These are phyloP conservation scores for Fagopyrum esculentum DNA, from an alignment of 148 eudicot genomes.

Conservation along the genomic window DNA sequence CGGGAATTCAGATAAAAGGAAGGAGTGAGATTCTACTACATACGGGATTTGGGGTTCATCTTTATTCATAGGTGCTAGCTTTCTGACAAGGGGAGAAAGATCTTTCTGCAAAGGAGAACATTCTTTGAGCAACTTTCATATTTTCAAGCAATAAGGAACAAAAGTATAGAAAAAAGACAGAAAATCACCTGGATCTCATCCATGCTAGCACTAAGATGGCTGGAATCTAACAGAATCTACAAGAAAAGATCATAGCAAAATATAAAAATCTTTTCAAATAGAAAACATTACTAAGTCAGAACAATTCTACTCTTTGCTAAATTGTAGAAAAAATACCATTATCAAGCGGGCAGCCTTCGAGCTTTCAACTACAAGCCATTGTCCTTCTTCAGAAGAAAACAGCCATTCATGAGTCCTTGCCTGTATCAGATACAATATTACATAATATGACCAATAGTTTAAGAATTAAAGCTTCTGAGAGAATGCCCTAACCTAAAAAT, in stretches of 20 bases:
- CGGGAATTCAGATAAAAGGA: conserved; percentile 1
- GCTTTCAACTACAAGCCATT: conserved; percentile 88
- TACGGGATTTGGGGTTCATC: conserved; percentile 84
- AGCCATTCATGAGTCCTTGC: conserved; percentile 85
- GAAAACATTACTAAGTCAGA: not conserved
- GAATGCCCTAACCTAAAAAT: not conserved
- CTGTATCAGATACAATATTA: conserved; percentile 25
- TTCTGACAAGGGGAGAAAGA: conserved; percentile 84
- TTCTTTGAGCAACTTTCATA: not conserved
- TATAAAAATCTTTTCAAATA: not conserved
- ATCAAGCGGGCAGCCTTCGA: conserved; percentile 85
- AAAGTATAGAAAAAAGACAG: conserved; percentile 6
- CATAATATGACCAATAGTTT: not conserved
- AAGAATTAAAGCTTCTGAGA: not conserved
- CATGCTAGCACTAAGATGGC: conserved; percentile 55
- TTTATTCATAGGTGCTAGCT: conserved; percentile 51
- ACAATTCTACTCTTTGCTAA: not conserved
- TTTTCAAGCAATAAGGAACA: not conserved
- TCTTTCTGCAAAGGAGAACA: conserved; percentile 53
- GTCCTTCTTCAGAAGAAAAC: conserved; percentile 92
- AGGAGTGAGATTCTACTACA: conserved; percentile 21
- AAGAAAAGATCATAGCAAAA: conserved; percentile 9
- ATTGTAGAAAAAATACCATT: conserved; percentile 40
- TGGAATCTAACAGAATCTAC: conserved; percentile 71
- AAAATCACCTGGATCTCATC: conserved; percentile 71